Percentiles rank a stretch among this genome's conserved stretches.
Conservation (phyloP, 2,329 filamentous ascomycete genomes). For the Magnaporthales sp. region DNA sequence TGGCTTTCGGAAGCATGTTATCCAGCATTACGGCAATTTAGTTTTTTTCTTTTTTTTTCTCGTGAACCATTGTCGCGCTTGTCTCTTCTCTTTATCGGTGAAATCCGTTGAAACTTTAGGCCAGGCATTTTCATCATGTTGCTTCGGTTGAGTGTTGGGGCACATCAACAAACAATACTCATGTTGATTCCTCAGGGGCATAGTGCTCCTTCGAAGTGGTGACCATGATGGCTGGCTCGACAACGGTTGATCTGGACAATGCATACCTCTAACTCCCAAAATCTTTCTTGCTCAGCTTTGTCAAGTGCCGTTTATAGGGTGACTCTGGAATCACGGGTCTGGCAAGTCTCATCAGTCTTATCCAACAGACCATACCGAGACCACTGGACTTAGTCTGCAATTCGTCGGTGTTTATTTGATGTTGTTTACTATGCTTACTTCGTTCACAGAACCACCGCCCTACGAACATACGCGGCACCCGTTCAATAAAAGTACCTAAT, state of each 20-base stretch:
- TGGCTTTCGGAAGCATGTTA: not conserved
- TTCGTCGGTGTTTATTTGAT: not conserved
- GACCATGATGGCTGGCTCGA: not conserved
- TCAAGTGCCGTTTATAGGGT: too few relatives aligned
- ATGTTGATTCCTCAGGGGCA: not conserved
- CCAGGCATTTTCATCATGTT: not conserved
- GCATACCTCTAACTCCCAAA: too few relatives aligned
- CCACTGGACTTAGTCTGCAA: not conserved
- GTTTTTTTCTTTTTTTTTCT: not conserved
- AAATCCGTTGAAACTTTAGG: not conserved
- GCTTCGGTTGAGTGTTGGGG: not conserved
- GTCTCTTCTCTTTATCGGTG: not conserved
- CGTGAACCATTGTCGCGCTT: not conserved
- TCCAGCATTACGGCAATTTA: not conserved
- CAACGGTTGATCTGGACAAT: not conserved
- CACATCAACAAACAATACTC: not conserved
- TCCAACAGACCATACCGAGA: too few relatives aligned
- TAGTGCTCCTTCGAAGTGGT: not conserved
- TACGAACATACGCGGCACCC: not conserved
- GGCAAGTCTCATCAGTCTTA: too few relatives aligned
- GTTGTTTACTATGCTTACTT: not conserved
- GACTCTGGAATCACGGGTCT: not conserved
- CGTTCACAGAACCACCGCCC: not conserved
- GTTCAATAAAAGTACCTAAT: not conserved
- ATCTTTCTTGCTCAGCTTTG: too few relatives aligned